phyloP scores from a whole-genome alignment of 345 rosid genomes.

The Citropsis articulata region DNA sequence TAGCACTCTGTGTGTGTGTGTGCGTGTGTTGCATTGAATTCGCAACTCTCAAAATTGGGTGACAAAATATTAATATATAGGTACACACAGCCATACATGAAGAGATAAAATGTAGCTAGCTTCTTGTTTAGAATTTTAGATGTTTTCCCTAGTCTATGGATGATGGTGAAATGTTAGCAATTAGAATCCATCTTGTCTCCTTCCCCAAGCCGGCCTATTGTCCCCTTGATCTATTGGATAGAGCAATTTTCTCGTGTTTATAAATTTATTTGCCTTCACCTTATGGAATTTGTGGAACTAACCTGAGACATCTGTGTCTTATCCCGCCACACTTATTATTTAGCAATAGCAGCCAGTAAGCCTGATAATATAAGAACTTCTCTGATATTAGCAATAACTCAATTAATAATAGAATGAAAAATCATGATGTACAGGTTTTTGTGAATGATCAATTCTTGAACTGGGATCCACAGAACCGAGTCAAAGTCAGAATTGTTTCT shows the following conservation, averaged over 20 bases:
- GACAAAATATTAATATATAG: neutral
- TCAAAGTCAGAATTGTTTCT: slow-evolving; percentile 97
- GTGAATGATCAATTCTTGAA: slow-evolving; percentile 92
- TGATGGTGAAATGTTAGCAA: slow-evolving; percentile 18
- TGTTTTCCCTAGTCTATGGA: slow-evolving; percentile 4
- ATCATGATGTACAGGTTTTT: slow-evolving; percentile 52
- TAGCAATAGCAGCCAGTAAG: too few species aligned
- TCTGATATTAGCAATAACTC: too few species aligned
- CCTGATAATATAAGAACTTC: too few species aligned
- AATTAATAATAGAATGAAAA: neutral
- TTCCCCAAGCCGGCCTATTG: slow-evolving; percentile 12
- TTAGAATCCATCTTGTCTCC: slow-evolving; percentile 25
- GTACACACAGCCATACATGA: too few species aligned
- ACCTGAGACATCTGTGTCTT: neutral
- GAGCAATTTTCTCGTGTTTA: slow-evolving; percentile 26
- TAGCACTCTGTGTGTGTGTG: too few species aligned
- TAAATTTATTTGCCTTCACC: slow-evolving; percentile 1
- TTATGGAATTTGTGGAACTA: neutral
- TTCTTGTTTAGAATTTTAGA: too few species aligned
- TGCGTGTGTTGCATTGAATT: too few species aligned
- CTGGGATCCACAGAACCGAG: slow-evolving; percentile 87
- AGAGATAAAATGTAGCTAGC: too few species aligned
- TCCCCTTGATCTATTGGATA: slow-evolving; percentile 19
- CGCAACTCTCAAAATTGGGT: neutral
- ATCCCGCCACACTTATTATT: neutral